These are phyloP conservation scores for Malus domestica DNA, from an alignment of 306 rosid species.

Conservation along the genomic window ASM211411v1 NC_041804.1:835501-836000, in stretches of 20 bases:
- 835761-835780: conserved; percentile 70
- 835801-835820: conserved; percentile 90
- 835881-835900: conserved; percentile 63
- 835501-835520: conserved; percentile 47
- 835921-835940: conserved; percentile 41
- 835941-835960: conserved; percentile 30
- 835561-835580: conserved; percentile 72
- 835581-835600: conserved; percentile 68
- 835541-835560: conserved; percentile 57
- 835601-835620: conserved; percentile 84
- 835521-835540: conserved; percentile 63
- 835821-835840: conserved; percentile 65
- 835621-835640: conserved; percentile 80
- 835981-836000: not conserved
- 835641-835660: conserved; percentile 70
- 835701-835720: conserved; percentile 92
- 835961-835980: not conserved
- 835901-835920: conserved; percentile 77
- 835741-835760: conserved; percentile 82
- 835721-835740: conserved; percentile 59
- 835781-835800: conserved; percentile 97
- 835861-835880: conserved; percentile 40
- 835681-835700: conserved; percentile 94
- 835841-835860: conserved; percentile 56
- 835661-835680: conserved; percentile 75